A percentile compares a stretch with the other conserved stretches of the same genome.
Conservation (phyloP, 164 flowering plant genomes). For the Warburgia ugandensis region DNA sequence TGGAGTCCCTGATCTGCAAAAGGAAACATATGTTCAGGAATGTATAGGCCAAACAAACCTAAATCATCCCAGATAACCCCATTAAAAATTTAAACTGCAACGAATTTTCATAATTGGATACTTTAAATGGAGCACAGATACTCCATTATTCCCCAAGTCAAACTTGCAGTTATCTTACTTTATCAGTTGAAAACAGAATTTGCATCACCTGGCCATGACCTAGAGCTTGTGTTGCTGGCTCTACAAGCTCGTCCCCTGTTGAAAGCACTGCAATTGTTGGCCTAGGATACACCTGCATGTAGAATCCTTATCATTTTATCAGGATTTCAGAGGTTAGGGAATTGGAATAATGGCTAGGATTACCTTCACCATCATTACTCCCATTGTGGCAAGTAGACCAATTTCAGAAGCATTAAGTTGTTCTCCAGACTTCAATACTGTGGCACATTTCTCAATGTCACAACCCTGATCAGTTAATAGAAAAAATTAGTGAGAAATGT, state of each 20-base stretch:
- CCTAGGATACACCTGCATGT: slow-evolving; percentile 58
- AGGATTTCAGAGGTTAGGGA: background rate
- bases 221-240: slow-evolving; percentile 50
- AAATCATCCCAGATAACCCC: background rate
- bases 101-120: background rate
- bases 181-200: background rate
- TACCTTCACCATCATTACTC: slow-evolving; percentile 76
- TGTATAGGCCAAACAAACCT: background rate
- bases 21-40: background rate
- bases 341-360: background rate
- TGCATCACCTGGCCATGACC: slow-evolving; percentile 78
- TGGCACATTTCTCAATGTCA: slow-evolving; percentile 67
- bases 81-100: background rate
- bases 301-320: background rate
- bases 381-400: slow-evolving; percentile 82
- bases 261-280: slow-evolving; percentile 92
- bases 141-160: background rate
- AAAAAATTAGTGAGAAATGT: background rate
- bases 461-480: slow-evolving; percentile 47
- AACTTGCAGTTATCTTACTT: slow-evolving; percentile 4
- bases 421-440: slow-evolving; percentile 67
- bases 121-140: background rate
- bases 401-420: slow-evolving; percentile 71
- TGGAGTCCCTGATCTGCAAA: slow-evolving; percentile 91
- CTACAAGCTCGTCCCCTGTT: slow-evolving; percentile 95